Percentiles rank a stretch among this genome's conserved stretches.
Evolutionary conservation across 805 yeast species (phyloP).

Genomic region (Ogataea neopini): DNA sequence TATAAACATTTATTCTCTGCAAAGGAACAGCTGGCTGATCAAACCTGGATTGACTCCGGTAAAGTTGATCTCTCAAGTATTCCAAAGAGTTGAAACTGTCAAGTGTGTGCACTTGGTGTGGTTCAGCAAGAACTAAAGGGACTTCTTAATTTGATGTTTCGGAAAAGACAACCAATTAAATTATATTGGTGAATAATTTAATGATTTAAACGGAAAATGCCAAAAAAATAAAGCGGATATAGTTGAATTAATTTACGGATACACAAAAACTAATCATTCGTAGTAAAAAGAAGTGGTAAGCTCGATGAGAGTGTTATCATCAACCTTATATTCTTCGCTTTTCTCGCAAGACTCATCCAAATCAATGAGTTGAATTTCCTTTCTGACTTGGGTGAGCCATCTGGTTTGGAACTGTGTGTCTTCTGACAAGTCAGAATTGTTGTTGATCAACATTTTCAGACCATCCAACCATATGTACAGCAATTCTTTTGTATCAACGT

Average conservation of each 20-base stretch:
- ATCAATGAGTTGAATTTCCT: slow-evolving; percentile 49
- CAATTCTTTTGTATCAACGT: slow-evolving; percentile 66
- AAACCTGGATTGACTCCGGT: slow-evolving; percentile 71
- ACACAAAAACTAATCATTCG: slow-evolving; percentile 5
- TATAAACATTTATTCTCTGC: slow-evolving; percentile 81
- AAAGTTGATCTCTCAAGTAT: slow-evolving; percentile 46
- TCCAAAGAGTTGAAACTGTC: slow-evolving; percentile 15
- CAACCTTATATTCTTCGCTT: slow-evolving; percentile 2
- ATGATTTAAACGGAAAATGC: neutral
- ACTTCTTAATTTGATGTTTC: slow-evolving; percentile 7
- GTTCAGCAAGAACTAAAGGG: neutral
- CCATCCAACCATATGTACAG: slow-evolving; percentile 82
- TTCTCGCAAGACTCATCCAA: slow-evolving; percentile 30
- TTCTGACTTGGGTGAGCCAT: slow-evolving; percentile 46
- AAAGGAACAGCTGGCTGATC: slow-evolving; percentile 70
- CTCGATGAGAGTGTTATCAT: slow-evolving; percentile 11
- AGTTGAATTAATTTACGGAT: neutral
- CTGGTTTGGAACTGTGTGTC: slow-evolving; percentile 47
- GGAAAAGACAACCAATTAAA: neutral
- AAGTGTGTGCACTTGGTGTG: neutral
- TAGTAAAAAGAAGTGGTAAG: slow-evolving; percentile 20
- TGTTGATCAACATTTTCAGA: slow-evolving; percentile 49
- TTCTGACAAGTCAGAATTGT: slow-evolving; percentile 38
- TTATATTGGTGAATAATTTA: neutral
- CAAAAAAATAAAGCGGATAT: no score